Percentiles rank a stretch among this genome's conserved stretches.
phyloP scores from a whole-genome alignment of 768 basidiomycete species.

The Kwoniella botswanensis region DNA sequence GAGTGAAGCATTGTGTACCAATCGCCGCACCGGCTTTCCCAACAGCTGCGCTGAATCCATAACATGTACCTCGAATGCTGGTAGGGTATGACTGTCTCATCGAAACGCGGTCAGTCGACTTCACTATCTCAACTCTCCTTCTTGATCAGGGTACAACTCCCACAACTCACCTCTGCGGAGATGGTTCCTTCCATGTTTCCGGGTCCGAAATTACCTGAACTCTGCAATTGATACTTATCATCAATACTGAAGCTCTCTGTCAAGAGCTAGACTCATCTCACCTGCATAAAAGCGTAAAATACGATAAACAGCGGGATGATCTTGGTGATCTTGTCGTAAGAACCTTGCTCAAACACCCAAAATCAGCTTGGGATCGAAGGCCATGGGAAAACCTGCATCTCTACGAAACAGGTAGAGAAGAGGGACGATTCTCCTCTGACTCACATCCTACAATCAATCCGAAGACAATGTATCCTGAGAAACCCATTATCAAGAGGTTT shows the following conservation, averaged over 20 bases:
- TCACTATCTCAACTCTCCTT: background rate
- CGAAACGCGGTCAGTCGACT: background rate
- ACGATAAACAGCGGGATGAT: slow-evolving; percentile 71
- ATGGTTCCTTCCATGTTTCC: slow-evolving; percentile 64
- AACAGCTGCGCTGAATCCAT: slow-evolving; percentile 61
- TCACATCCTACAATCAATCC: slow-evolving; percentile 41
- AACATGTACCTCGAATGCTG: slow-evolving; percentile 71
- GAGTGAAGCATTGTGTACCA: slow-evolving; percentile 45
- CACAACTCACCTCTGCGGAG: slow-evolving; percentile 29
- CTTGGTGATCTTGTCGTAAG: slow-evolving; percentile 69
- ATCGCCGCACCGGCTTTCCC: slow-evolving; percentile 64
- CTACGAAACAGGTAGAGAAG: too few species aligned
- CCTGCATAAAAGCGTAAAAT: slow-evolving; percentile 72
- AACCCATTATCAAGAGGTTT: slow-evolving; percentile 61
- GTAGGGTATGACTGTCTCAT: slow-evolving; percentile 63
- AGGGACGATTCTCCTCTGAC: background rate
- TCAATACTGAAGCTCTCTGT: too few species aligned
- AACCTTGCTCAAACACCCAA: slow-evolving; percentile 1
- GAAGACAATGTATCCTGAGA: slow-evolving; percentile 69
- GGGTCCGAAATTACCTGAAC: slow-evolving; percentile 70
- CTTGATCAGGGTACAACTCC: background rate
- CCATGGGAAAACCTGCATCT: background rate
- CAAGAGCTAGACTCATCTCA: too few species aligned
- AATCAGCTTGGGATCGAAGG: background rate
- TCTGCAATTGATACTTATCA: slow-evolving; percentile 36